Conservation (phyloP, 805 yeast genomes). For the Osmozyma mogii region DNA sequence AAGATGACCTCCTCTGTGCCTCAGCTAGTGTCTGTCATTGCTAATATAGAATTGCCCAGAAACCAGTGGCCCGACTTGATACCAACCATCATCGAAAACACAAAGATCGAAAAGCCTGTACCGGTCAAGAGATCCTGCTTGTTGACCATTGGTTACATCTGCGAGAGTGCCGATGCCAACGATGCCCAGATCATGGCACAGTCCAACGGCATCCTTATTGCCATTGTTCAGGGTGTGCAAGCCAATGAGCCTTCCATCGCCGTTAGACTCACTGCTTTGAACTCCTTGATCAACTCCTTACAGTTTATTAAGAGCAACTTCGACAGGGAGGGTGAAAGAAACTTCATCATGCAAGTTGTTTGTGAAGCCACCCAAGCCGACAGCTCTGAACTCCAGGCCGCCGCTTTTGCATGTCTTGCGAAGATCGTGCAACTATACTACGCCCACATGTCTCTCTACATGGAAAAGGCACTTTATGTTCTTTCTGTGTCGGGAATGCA, state of each 20-base stretch:
- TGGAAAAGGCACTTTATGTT: slow-evolving; percentile 93
- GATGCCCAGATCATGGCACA: slow-evolving; percentile 73
- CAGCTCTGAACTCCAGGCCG: slow-evolving; percentile 75
- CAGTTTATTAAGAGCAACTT: slow-evolving; percentile 85
- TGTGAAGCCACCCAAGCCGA: slow-evolving; percentile 97
- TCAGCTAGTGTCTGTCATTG: slow-evolving; percentile 92
- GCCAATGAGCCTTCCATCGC: slow-evolving; percentile 61
- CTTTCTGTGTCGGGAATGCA: slow-evolving; percentile 90
- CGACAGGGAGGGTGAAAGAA: slow-evolving; percentile 89
- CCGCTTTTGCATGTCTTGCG: slow-evolving; percentile 93
- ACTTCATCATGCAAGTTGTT: slow-evolving; percentile 96
- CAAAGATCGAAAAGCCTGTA: slow-evolving; percentile 69
- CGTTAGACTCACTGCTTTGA: slow-evolving; percentile 85
- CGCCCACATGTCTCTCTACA: slow-evolving; percentile 82
- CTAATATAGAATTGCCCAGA: slow-evolving; percentile 88
- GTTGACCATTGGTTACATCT: slow-evolving; percentile 87
- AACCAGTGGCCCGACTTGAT: slow-evolving; percentile 86
- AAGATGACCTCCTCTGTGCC: slow-evolving; percentile 86
- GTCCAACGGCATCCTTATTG: slow-evolving; percentile 86
- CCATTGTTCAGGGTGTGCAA: slow-evolving; percentile 95
- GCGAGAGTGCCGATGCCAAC: slow-evolving; percentile 86
- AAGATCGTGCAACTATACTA: slow-evolving; percentile 87
- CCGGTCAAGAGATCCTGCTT: slow-evolving; percentile 81
- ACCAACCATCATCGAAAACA: slow-evolving; percentile 76
- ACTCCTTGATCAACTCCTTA: slow-evolving; percentile 84